phyloP scores from a whole-genome alignment of 2,329 filamentous ascomycete genomes.

The Diaporthe caulivora region DNA sequence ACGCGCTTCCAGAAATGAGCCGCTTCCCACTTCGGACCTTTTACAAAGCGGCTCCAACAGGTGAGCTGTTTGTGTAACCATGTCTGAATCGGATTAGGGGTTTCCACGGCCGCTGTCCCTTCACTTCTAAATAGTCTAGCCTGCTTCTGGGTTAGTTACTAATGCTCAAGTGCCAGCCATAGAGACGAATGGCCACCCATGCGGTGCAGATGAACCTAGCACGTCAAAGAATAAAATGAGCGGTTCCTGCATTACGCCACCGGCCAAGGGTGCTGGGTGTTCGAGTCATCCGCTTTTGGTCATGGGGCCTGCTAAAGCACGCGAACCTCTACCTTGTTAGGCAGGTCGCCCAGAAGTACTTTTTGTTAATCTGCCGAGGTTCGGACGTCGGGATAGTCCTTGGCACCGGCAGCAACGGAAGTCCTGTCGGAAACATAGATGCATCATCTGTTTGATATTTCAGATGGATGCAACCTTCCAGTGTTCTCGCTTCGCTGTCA shows the following conservation, averaged over 20 bases:
- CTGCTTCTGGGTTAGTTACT: no score
- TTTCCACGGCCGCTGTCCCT: no score
- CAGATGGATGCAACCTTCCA: not conserved
- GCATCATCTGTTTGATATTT: constrained; percentile 5
- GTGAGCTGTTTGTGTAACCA: no score
- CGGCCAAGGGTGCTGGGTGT: not conserved
- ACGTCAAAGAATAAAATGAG: not conserved
- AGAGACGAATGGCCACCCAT: no score
- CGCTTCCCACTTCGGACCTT: no score
- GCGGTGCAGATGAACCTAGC: no score
- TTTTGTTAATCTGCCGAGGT: not conserved
- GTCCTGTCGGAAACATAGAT: not conserved
- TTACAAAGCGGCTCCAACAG: no score
- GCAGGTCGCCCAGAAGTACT: constrained; percentile 1
- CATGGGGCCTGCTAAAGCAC: constrained; percentile 9
- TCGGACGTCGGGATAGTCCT: not conserved
- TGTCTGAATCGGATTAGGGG: no score
- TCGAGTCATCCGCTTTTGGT: constrained; percentile 13
- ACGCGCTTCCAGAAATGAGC: no score
- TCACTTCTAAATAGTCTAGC: no score
- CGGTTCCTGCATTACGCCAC: constrained; percentile 10
- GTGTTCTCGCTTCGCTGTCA: not conserved
- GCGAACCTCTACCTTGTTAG: constrained; percentile 4
- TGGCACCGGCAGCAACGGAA: constrained; percentile 10
- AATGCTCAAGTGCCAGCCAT: no score